Conservation (phyloP, 805 yeast genomes). For the Starmera dryadoides region DNA sequence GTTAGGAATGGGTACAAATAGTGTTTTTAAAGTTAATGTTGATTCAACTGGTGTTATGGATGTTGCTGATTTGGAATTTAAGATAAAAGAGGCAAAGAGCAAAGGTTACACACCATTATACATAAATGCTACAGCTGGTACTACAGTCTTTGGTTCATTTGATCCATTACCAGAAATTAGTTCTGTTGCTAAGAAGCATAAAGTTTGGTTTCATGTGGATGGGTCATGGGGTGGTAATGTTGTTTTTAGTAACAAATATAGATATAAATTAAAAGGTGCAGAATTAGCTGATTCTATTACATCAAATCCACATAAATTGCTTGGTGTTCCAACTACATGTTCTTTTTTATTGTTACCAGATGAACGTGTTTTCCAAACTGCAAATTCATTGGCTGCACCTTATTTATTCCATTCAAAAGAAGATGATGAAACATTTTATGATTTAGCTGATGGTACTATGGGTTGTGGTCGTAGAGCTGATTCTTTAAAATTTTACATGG, state of each 20-base stretch:
- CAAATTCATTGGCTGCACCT: conserved; percentile 75
- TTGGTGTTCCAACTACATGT: conserved; percentile 77
- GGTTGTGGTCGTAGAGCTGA: conserved; percentile 89
- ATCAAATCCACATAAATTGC: conserved; percentile 79
- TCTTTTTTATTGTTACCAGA: conserved; percentile 72
- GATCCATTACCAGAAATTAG: conserved; percentile 59
- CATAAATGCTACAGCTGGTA: conserved; percentile 81
- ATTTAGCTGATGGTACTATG: conserved; percentile 85
- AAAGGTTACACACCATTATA: conserved; percentile 69
- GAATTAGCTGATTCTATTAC: conserved; percentile 71
- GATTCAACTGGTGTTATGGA: conserved; percentile 50
- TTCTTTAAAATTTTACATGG: conserved; percentile 66
- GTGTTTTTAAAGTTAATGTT: conserved; percentile 59
- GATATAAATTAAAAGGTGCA: conserved; percentile 45
- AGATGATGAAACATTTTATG: conserved; percentile 50
- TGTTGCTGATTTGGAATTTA: conserved; percentile 34
- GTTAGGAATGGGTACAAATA: conserved; percentile 58
- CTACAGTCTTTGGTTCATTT: conserved; percentile 81
- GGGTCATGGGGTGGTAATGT: conserved; percentile 93
- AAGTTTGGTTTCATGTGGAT: conserved; percentile 78
- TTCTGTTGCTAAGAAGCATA: conserved; percentile 41
- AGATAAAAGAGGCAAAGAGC: conserved; percentile 34
- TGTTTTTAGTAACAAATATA: conserved; percentile 48
- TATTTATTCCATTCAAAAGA: conserved; percentile 64
- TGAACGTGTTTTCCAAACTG: conserved; percentile 52